Base-by-base conservation (phyloP, 2,329 filamentous ascomycete genomes). In the Tolypocladium endophyticum region DNA sequence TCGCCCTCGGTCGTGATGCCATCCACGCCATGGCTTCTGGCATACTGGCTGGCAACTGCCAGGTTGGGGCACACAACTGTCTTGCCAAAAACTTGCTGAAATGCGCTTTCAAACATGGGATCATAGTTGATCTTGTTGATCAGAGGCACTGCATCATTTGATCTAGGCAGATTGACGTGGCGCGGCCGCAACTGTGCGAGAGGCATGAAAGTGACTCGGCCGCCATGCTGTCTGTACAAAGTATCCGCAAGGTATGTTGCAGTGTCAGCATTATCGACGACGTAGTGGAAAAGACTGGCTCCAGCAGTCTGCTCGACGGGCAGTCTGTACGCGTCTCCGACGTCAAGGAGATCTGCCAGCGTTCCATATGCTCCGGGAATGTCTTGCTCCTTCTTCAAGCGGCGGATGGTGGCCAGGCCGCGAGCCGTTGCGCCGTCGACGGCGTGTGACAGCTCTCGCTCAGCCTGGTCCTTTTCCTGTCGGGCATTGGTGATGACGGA, bases 1-100 rank as follows among this genome's bases (percentile, higher is more conserved):
- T 97, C 93, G 72, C 94, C 94, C 60, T 97, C 92, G 4, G 90
- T 89, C 0, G 94, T 99, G 65, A 99, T 96, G 39, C 91, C 92
- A 67, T 92, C 92, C 30, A 97, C 87, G 23, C 89, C 89, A 68
- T 97, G 93, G 67, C 89, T 96, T 68, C 93, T 86, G 28, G 94
- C 90, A 71, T 97, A 97, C 69, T 97, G 92, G 16, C 89, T 85
- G 55, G 92, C 94, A 61, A 96, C 85, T 56, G 89, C 85, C 63
- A 99, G 77, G 65, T 91, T 96, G 3, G 93, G 92, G 66, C 94
- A 97, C 59, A 99, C 88, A 58, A 99, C 91, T 0, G 91, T 94
- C 73, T 91, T 95, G 55, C 92, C 94, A 74, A 99, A 99, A 0
- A 99, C 91, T 70, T 97, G 92, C 69, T 90, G 87, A 72, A 99